phyloP scores from a whole-genome alignment of 1,139 yeast species.

The Pichia sp. region DNA sequence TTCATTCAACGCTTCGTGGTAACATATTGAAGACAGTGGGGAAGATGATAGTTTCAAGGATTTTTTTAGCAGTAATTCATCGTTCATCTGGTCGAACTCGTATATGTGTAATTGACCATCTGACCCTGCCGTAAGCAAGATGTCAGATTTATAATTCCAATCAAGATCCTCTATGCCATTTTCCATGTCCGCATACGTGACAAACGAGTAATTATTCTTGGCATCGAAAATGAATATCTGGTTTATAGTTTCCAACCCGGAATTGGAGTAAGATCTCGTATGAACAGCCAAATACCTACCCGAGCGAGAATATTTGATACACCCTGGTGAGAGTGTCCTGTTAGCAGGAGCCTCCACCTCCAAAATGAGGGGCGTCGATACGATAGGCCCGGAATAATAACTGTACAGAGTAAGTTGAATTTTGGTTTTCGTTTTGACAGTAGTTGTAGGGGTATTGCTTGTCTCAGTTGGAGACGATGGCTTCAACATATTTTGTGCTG shows the following conservation, averaged over 20 bases:
- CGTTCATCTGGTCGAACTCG: not conserved
- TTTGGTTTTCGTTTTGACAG: not conserved
- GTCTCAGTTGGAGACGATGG: not conserved
- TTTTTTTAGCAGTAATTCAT: not conserved
- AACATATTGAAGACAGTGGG: constrained; percentile 13
- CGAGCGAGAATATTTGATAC: constrained; percentile 12
- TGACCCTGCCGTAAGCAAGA: constrained; percentile 9
- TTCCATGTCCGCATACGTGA: not conserved
- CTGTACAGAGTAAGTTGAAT: constrained; percentile 4
- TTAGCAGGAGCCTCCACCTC: not conserved
- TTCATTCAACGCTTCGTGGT: not conserved
- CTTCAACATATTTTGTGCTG: not conserved
- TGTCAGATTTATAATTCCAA: constrained; percentile 10
- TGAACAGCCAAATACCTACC: constrained; percentile 14
- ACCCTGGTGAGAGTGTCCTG: constrained; percentile 5
- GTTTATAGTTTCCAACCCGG: not conserved
- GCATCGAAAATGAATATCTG: constrained; percentile 9
- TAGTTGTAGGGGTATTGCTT: not conserved
- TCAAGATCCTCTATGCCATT: constrained; percentile 11
- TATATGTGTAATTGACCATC: constrained; percentile 14
- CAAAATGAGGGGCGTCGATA: constrained; percentile 7
- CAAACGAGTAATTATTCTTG: constrained; percentile 1
- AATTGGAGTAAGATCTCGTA: constrained; percentile 2
- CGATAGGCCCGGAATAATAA: constrained; percentile 1
- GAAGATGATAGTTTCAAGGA: constrained; percentile 17